A percentile compares a stretch with the other conserved stretches of the same genome.
Evolutionary conservation across 306 rosid species (phyloP).

Genomic region (Gillenia trifoliata): DNA sequence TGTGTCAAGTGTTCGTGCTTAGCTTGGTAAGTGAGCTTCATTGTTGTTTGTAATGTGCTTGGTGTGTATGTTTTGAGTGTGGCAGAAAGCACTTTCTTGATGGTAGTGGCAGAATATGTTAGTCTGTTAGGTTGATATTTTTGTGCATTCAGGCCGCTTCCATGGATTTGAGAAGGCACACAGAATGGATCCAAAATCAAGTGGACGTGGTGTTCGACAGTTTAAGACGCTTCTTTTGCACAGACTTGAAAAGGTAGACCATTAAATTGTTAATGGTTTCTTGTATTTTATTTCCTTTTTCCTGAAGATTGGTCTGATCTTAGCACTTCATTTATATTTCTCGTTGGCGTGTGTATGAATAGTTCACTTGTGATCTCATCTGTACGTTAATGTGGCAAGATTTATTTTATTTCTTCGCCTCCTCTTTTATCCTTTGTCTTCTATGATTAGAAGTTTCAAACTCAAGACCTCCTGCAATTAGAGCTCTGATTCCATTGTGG

Average conservation of each 20-base stretch:
- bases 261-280: slow-evolving; percentile 15
- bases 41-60: not conserved
- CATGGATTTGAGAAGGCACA: slow-evolving; percentile 95
- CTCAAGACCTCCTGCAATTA: not conserved
- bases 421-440: not conserved
- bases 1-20: not conserved
- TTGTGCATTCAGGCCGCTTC: slow-evolving; percentile 71
- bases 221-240: slow-evolving; percentile 84
- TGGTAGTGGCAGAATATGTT: not conserved
- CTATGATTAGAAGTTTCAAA: not conserved
- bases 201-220: slow-evolving; percentile 94
- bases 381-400: not conserved
- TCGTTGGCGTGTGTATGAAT: not conserved
- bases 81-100: no score
- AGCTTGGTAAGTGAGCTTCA: not conserved
- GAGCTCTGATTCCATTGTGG: not conserved
- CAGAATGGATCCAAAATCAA: slow-evolving; percentile 66
- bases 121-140: slow-evolving; percentile 10
- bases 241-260: slow-evolving; percentile 69
- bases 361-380: not conserved
- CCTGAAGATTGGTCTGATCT: slow-evolving; percentile 17
- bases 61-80: not conserved
- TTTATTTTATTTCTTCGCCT: not conserved
- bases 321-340: not conserved
- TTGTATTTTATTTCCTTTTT: not conserved